Evolutionary conservation across 2,329 filamentous ascomycete genomes (phyloP), one percentile per base, ranked within the genome.

Genomic region (Botryosphaeria dothidea): DNA sequence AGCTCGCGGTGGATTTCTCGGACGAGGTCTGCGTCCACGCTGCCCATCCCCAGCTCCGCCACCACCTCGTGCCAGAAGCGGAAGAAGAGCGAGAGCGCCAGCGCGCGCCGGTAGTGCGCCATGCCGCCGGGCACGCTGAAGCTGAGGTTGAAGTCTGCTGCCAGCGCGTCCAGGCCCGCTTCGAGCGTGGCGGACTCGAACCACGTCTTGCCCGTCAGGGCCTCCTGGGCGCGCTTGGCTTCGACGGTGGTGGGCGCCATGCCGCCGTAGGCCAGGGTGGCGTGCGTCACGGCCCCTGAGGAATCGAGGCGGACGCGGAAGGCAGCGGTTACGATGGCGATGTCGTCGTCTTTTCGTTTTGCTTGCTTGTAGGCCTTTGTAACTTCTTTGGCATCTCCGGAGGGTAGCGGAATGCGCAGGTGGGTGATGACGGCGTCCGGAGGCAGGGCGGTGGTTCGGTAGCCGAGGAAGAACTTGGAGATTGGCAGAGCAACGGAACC

Each of bases 341-440:
- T 98, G 73, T 98, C 94, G 72, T 98, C 94, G 71, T 98, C 94
- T 74, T 97, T 97, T 67, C 95, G 83, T 81, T 98, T 98, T 0
- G 95, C 89, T 75, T 98, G 94, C 78, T 98, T 98, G 79, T 97
- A 98, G 0, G 93, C 89, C 62, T 92, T 87, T 73, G 96, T 87
- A 71, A 90, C 91, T 75, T 97, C 93, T 3, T 90, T 88, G 67
- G 88, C 89, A 43, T 86, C 83, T 1, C 83, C 81, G 0, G 90
- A 88, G 2, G 73, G 68, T 1, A 92, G 78, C 0, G 95, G 94
- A 62, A 98, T 92, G 2, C 90, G 86, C 67, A 98, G 91, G 29
- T 88, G 90, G 2, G 91, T 88, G 65, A 98, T 92, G 64, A 96
- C 85, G 1, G 92, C 91, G 73, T 97, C 89, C 27, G 86, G 82